These are phyloP conservation scores for Lactarius deliciosus DNA, from an alignment of 768 basidiomycete genomes.

Conservation along the genomic window DNA sequence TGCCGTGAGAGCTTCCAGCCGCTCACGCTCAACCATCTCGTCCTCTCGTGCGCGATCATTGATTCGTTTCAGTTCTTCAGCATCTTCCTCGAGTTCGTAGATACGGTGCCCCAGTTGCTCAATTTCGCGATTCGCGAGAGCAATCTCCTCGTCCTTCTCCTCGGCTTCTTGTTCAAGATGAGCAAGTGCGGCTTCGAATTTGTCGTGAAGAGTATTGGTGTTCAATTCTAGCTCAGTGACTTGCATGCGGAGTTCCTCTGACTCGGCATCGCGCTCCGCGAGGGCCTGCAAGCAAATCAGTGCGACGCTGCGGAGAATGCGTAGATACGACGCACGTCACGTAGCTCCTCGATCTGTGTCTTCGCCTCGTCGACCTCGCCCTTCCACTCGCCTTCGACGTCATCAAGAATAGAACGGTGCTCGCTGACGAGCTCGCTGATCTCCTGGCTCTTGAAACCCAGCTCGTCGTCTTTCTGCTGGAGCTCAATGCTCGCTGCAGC, in stretches of 20 bases:
- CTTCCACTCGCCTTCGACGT: conserved; percentile 82
- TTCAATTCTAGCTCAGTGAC: conserved; percentile 75
- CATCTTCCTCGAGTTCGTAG: conserved; percentile 84
- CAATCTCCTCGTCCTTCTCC: conserved; percentile 77
- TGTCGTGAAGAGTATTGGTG: conserved; percentile 64
- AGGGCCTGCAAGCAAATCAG: conserved; percentile 49
- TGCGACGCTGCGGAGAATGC: neutral
- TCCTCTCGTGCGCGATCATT: conserved; percentile 67
- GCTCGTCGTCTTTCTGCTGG: conserved; percentile 83
- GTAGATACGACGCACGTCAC: conserved; percentile 51
- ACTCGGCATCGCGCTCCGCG: conserved; percentile 77
- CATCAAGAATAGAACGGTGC: conserved; percentile 67
- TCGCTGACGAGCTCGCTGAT: conserved; percentile 76
- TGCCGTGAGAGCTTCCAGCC: conserved; percentile 60
- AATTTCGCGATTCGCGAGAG: conserved; percentile 70
- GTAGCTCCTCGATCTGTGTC: conserved; percentile 75
- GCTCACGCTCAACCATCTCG: conserved; percentile 66
- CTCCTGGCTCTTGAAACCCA: conserved; percentile 74
- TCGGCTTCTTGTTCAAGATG: conserved; percentile 78
- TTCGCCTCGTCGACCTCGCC: conserved; percentile 83
- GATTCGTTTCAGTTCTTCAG: conserved; percentile 74
- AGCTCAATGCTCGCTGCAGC: conserved; percentile 81
- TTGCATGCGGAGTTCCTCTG: conserved; percentile 68
- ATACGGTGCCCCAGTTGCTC: conserved; percentile 76
- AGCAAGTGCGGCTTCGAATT: conserved; percentile 71